phyloP scores from a whole-genome alignment of 345 rosid genomes.

The Pseudoturritis turrita region DNA sequence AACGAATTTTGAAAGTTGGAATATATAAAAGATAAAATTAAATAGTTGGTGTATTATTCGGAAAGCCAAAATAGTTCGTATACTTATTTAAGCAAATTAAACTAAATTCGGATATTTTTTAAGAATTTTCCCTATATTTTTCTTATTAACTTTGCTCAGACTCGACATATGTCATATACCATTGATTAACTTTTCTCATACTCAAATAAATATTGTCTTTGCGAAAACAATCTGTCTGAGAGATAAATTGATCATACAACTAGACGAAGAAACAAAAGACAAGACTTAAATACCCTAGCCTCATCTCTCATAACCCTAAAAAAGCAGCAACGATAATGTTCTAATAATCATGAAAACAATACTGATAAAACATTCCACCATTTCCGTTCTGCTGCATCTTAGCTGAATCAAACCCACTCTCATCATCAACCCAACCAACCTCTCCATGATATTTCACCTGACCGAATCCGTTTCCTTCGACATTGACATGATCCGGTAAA shows the following conservation, averaged over 20 bases:
- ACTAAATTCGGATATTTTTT: too few species aligned
- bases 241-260: slow-evolving; percentile 5
- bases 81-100: too few species aligned
- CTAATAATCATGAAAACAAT: slow-evolving; percentile 25
- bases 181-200: neutral
- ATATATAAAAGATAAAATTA: too few species aligned
- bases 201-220: neutral
- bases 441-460: slow-evolving; percentile 24
- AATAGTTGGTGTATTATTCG: too few species aligned
- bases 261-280: neutral
- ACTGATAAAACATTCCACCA: slow-evolving; percentile 25
- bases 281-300: neutral
- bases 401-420: slow-evolving; percentile 18
- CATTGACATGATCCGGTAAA: neutral
- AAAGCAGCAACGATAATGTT: neutral
- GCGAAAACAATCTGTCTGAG: neutral
- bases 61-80: too few species aligned
- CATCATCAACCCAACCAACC: slow-evolving; percentile 20
- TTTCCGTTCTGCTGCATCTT: slow-evolving; percentile 15
- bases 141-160: neutral
- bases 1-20: too few species aligned
- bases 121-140: neutral
- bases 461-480: slow-evolving; percentile 22
- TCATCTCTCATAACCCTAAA: slow-evolving; percentile 13
- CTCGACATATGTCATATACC: neutral